Conservation (phyloP, 169 alveolate genomes). For the Cryptosporidium bovis region DNA sequence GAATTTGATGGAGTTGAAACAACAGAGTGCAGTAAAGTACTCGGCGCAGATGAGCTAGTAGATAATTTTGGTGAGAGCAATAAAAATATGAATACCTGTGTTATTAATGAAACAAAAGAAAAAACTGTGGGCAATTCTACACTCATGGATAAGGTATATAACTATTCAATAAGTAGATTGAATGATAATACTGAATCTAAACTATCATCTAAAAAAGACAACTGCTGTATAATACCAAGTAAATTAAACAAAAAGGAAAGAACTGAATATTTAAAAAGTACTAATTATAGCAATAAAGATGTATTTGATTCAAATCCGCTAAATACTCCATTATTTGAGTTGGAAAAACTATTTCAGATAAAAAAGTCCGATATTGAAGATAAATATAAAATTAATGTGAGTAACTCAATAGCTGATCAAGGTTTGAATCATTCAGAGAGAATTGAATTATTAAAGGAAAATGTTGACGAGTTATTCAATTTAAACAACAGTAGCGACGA, state of each 20-base stretch:
- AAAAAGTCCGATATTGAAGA: neutral
- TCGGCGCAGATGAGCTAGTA: conserved; percentile 16
- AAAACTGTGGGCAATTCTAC: too few species aligned
- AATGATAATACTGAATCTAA: conserved; percentile 8
- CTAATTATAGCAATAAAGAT: conserved; percentile 16
- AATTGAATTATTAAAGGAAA: conserved; percentile 18
- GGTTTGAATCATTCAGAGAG: conserved; percentile 1
- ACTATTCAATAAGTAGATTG: neutral
- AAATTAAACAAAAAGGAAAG: conserved; percentile 44
- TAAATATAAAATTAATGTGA: too few species aligned
- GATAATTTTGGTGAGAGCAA: neutral
- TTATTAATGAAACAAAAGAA: too few species aligned
- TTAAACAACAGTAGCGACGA: neutral
- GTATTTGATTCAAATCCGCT: conserved; percentile 13
- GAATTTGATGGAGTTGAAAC: neutral
- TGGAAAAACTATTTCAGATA: conserved; percentile 20
- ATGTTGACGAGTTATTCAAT: conserved; percentile 36
- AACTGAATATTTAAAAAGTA: conserved; percentile 18
- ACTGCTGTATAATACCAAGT: neutral
- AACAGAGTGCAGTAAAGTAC: neutral
- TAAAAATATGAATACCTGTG: too few species aligned
- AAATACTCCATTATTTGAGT: conserved; percentile 42
- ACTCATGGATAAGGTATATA: neutral
- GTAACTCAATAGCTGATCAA: too few species aligned
- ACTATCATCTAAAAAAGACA: neutral